A percentile compares a stretch with the other conserved stretches of the same genome.
phyloP scores from a whole-genome alignment of 2,329 filamentous ascomycete species.

The Myriosclerotinia duriaeana region DNA sequence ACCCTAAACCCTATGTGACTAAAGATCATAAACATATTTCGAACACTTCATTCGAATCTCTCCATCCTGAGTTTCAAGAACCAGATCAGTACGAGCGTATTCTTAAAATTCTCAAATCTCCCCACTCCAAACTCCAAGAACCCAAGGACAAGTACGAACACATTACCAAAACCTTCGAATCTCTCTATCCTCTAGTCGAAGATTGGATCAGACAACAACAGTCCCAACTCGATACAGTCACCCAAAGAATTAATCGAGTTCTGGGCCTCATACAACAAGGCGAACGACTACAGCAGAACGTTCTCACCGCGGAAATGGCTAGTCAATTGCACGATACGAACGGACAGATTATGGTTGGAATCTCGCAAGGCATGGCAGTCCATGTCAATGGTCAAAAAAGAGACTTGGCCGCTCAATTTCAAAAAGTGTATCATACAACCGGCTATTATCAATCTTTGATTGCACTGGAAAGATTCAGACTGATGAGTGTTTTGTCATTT shows the following conservation, averaged over 20 bases:
- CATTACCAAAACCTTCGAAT: not conserved
- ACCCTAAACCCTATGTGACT: not conserved
- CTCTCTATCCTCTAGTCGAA: slow-evolving; percentile 1
- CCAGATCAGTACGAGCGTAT: too few species aligned
- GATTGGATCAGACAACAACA: slow-evolving; percentile 4
- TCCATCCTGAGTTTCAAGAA: not conserved
- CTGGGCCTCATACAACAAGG: slow-evolving; percentile 1
- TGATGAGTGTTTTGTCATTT: not conserved
- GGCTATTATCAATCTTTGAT: not conserved
- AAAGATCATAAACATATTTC: not conserved
- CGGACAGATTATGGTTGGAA: not conserved
- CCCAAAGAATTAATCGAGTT: not conserved
- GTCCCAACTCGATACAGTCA: not conserved
- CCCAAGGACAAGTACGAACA: not conserved
- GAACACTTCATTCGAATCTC: not conserved
- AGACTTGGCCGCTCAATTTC: not conserved
- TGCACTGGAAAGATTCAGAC: not conserved
- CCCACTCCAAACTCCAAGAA: not conserved
- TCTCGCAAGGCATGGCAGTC: not conserved
- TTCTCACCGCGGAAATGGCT: not conserved
- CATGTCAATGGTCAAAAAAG: not conserved
- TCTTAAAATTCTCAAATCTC: not conserved
- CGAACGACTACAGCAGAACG: slow-evolving; percentile 1
- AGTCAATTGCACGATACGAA: not conserved
- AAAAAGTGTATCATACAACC: not conserved